phyloP scores from a whole-genome alignment of 257 asterid genomes.

The Perilla frutescens region DNA sequence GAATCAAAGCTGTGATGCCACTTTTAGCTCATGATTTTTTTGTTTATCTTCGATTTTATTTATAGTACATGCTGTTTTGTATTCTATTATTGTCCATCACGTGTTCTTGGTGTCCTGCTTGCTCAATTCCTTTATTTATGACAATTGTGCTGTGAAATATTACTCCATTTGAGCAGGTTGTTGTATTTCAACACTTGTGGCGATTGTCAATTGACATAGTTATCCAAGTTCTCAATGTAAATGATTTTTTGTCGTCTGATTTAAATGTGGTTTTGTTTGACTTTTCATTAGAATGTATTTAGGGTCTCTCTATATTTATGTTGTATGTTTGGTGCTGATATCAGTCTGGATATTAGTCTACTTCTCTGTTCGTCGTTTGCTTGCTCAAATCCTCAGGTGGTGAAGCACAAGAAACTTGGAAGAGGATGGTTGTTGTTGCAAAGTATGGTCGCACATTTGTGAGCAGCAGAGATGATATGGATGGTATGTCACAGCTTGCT shows the following conservation, averaged over 20 bases:
- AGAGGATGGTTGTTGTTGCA: background rate
- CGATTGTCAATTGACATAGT: background rate
- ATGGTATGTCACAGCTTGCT: background rate
- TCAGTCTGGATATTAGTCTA: background rate
- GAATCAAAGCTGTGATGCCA: conserved; percentile 12
- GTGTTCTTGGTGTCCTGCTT: conserved; percentile 7
- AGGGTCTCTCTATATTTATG: background rate
- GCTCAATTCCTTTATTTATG: conserved; percentile 41
- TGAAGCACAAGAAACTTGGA: conserved; percentile 8
- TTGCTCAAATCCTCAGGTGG: conserved; percentile 4
- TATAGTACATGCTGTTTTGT: conserved; percentile 14
- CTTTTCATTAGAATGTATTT: background rate
- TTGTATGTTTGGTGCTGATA: background rate
- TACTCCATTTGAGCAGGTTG: conserved; percentile 20
- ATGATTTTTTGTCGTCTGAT: background rate
- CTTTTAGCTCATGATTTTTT: conserved; percentile 15
- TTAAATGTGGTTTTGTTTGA: background rate
- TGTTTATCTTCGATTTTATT: background rate
- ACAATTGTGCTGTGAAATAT: conserved; percentile 36
- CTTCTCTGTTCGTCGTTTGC: background rate
- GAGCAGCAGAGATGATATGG: background rate
- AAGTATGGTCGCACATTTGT: background rate
- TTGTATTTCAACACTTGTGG: conserved; percentile 14
- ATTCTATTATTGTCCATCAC: conserved; percentile 6
- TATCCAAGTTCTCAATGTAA: conserved; percentile 5